These are phyloP conservation scores for Taphrina communis DNA, from an alignment of 1,139 yeast genomes.

Conservation along the genomic window DNA sequence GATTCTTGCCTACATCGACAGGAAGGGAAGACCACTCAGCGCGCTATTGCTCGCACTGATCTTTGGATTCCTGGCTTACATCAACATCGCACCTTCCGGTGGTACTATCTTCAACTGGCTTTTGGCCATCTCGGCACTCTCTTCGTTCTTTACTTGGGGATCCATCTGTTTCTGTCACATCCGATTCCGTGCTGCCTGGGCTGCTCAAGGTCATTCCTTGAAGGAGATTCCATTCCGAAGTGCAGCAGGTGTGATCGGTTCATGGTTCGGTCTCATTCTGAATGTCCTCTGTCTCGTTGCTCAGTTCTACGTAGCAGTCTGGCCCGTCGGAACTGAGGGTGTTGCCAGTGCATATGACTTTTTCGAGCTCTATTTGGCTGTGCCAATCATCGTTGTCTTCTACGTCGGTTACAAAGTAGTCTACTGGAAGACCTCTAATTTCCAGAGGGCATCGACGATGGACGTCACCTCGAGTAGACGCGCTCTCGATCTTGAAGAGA, in stretches of 20 bases:
- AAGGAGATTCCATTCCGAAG: slow-evolving; percentile 73
- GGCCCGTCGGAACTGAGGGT: slow-evolving; percentile 60
- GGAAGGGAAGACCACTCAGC: slow-evolving; percentile 72
- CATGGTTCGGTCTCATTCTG: slow-evolving; percentile 66
- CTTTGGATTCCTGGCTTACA: slow-evolving; percentile 71
- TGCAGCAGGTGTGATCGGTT: slow-evolving; percentile 74
- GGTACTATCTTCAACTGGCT: slow-evolving; percentile 79
- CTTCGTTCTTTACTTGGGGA: slow-evolving; percentile 81
- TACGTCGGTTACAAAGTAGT: slow-evolving; percentile 59
- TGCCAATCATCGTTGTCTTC: slow-evolving; percentile 58
- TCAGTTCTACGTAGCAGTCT: slow-evolving; percentile 79
- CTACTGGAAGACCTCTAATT: slow-evolving; percentile 24
- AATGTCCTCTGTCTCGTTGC: slow-evolving; percentile 70
- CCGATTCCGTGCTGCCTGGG: slow-evolving; percentile 77
- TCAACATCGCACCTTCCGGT: slow-evolving; percentile 71
- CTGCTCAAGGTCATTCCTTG: slow-evolving; percentile 65
- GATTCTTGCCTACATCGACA: slow-evolving; percentile 72
- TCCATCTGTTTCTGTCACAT: slow-evolving; percentile 74
- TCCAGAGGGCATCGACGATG: slow-evolving; percentile 33
- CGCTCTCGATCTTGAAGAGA: slow-evolving; percentile 30
- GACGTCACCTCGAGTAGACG: slow-evolving; percentile 34
- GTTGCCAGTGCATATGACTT: slow-evolving; percentile 51
- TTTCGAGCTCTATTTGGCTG: slow-evolving; percentile 62
- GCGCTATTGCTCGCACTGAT: slow-evolving; percentile 64
- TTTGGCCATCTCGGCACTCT: slow-evolving; percentile 76